These are phyloP conservation scores for Fusarium nurragi DNA, from an alignment of 2,329 filamentous ascomycete species.

Conservation along the genomic window DNA sequence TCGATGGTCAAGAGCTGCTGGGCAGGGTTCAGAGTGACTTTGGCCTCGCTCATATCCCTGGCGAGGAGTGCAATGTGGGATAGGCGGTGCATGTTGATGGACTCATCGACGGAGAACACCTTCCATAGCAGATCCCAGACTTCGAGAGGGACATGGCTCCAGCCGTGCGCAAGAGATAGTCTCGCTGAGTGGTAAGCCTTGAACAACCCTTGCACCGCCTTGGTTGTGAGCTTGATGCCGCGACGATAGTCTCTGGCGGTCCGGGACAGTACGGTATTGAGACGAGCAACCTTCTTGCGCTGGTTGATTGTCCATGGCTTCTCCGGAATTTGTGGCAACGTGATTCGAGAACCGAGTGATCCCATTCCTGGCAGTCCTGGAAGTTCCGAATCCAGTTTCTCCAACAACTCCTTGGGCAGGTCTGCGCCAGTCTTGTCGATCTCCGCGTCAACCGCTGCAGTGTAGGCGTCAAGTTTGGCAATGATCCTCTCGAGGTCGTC, in stretches of 20 bases:
- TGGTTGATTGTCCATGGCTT: constrained; percentile 52
- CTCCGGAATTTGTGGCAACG: constrained; percentile 50
- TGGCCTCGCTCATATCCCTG: constrained; percentile 71
- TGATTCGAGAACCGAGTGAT: constrained; percentile 36
- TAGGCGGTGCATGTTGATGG: constrained; percentile 64
- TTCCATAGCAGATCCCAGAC: constrained; percentile 75
- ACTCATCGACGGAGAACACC: constrained; percentile 62
- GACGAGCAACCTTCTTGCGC: constrained; percentile 50
- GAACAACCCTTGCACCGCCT: constrained; percentile 56
- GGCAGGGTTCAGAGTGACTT: constrained; percentile 61
- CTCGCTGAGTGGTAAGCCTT: constrained; percentile 60
- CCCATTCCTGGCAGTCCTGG: constrained; percentile 41
- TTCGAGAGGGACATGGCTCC: constrained; percentile 65
- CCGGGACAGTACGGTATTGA: constrained; percentile 48
- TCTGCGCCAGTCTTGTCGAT: constrained; percentile 47
- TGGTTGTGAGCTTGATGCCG: constrained; percentile 44
- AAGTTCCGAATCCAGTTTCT: constrained; percentile 47
- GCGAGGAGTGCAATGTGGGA: constrained; percentile 69
- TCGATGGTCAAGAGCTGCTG: constrained; percentile 76
- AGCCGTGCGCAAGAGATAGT: constrained; percentile 54
- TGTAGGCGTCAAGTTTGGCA: constrained; percentile 49
- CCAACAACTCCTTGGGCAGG: constrained; percentile 47
- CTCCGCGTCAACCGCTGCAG: constrained; percentile 49
- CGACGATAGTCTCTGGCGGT: constrained; percentile 45
- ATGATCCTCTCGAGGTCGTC: constrained; percentile 51